Percentiles rank a stretch among this genome's conserved stretches.
phyloP scores from a whole-genome alignment of 1,284 basidiomycete species.

The Melampsora medusae region DNA sequence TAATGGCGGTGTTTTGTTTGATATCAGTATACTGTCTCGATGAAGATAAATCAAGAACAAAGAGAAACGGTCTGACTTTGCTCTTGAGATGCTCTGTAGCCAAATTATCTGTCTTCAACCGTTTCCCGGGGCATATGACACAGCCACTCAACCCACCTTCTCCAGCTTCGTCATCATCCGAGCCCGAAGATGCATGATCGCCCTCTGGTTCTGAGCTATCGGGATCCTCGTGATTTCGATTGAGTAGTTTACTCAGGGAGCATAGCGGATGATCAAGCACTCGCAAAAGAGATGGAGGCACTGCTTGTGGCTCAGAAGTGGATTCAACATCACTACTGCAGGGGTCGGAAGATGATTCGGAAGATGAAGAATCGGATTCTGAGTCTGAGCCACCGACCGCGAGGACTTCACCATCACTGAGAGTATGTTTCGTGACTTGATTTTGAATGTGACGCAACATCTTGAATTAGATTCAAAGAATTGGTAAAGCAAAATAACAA shows the following conservation, averaged over 20 bases:
- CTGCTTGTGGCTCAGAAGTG: not conserved
- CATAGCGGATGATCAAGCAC: constrained; percentile 3
- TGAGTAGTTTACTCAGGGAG: not conserved
- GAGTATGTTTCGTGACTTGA: not conserved
- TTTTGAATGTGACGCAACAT: constrained; percentile 9
- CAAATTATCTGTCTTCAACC: constrained; percentile 23
- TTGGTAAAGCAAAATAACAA: too few relatives aligned
- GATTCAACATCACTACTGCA: not conserved
- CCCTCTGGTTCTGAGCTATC: constrained; percentile 2
- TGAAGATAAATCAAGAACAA: not conserved
- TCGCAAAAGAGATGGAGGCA: constrained; percentile 1
- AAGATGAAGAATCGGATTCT: not conserved
- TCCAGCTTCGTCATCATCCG: not conserved
- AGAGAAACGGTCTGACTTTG: constrained; percentile 6
- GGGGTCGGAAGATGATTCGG: not conserved
- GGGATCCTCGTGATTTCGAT: not conserved
- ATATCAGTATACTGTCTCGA: not conserved
- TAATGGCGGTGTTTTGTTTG: not conserved
- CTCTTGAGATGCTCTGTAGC: constrained; percentile 16
- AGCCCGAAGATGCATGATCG: not conserved
- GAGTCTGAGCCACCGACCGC: not conserved
- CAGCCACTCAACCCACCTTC: constrained; percentile 6
- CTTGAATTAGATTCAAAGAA: too few relatives aligned
- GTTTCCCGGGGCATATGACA: constrained; percentile 34
- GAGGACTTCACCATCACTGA: not conserved